Conservation (phyloP, 2,329 filamentous ascomycete species). For the Stenocarpella maydis region DNA sequence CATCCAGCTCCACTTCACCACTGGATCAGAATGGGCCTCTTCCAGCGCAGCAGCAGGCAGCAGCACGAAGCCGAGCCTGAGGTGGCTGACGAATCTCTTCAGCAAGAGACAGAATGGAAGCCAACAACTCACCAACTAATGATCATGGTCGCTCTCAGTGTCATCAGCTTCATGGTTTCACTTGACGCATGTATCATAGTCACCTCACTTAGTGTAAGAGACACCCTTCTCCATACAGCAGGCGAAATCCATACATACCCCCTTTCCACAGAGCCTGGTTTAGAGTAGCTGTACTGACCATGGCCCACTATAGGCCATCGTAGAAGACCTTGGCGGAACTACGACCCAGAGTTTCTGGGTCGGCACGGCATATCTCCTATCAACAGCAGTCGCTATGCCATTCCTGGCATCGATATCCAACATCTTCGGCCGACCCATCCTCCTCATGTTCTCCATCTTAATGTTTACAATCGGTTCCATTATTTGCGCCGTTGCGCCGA, state of each 20-base stretch:
- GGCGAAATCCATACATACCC: neutral
- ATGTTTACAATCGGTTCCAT: conserved; percentile 55
- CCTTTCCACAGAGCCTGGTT: neutral
- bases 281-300: conserved; percentile 7
- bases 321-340: conserved; percentile 39
- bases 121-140: conserved; percentile 37
- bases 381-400: conserved; percentile 42
- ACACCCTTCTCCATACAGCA: neutral
- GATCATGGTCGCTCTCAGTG: conserved; percentile 37
- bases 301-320: conserved; percentile 37
- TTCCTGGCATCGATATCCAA: conserved; percentile 45
- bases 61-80: conserved; percentile 16
- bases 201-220: conserved; percentile 37
- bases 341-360: conserved; percentile 43
- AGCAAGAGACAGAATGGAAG: conserved; percentile 34
- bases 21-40: conserved; percentile 34
- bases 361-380: conserved; percentile 42
- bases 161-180: conserved; percentile 38
- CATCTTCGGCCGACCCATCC: conserved; percentile 47
- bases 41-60: conserved; percentile 29
- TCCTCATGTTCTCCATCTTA: conserved; percentile 44
- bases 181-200: conserved; percentile 38
- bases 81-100: conserved; percentile 36
- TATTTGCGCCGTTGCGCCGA: conserved; percentile 47
- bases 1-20: conserved; percentile 32